These are phyloP conservation scores for Cutaneotrichosporon sp. DNA, from an alignment of 1,284 basidiomycete genomes.

Conservation along the genomic window DNA sequence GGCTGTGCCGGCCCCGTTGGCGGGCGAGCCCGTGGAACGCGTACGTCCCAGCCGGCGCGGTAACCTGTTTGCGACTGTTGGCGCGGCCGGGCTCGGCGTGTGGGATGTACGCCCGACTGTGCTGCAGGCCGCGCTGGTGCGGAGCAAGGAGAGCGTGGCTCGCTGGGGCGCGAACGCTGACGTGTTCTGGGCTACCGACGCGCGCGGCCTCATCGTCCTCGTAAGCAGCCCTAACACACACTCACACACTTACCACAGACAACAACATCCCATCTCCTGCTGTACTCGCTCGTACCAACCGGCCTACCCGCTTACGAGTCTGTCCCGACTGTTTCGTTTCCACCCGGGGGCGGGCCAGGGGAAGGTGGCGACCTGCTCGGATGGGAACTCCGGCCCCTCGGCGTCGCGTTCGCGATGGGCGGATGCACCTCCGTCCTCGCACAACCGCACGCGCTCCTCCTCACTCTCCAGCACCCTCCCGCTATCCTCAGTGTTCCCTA, in stretches of 20 bases:
- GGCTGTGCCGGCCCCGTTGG: slow-evolving; percentile 23
- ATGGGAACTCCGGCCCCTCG: slow-evolving; percentile 63
- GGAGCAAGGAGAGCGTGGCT: slow-evolving; percentile 67
- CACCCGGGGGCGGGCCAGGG: slow-evolving; percentile 68
- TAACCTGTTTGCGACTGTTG: slow-evolving; percentile 70
- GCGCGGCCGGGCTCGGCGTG: slow-evolving; percentile 61
- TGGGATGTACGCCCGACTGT: slow-evolving; percentile 81
- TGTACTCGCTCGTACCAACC: slow-evolving; percentile 63
- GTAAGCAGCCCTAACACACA: slow-evolving; percentile 49
- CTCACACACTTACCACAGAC: slow-evolving; percentile 54
- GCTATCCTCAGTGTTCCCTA: slow-evolving; percentile 35
- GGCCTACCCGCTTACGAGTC: slow-evolving; percentile 47
- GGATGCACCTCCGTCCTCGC: slow-evolving; percentile 25
- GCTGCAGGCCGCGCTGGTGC: slow-evolving; percentile 65
- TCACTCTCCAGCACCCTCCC: slow-evolving; percentile 37
- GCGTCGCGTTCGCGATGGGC: slow-evolving; percentile 37
- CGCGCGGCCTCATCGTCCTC: slow-evolving; percentile 68
- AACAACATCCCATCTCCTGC: slow-evolving; percentile 66
- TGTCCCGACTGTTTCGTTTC: slow-evolving; percentile 50
- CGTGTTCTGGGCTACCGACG: slow-evolving; percentile 74
- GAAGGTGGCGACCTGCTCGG: slow-evolving; percentile 79
- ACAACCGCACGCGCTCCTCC: slow-evolving; percentile 32
- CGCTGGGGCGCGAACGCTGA: slow-evolving; percentile 72
- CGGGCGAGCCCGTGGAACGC: slow-evolving; percentile 55
- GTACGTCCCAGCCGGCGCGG: slow-evolving; percentile 64